These are phyloP conservation scores for Hansfordia pulvinata DNA, from an alignment of 2,329 filamentous ascomycete genomes.

Conservation along the genomic window DNA sequence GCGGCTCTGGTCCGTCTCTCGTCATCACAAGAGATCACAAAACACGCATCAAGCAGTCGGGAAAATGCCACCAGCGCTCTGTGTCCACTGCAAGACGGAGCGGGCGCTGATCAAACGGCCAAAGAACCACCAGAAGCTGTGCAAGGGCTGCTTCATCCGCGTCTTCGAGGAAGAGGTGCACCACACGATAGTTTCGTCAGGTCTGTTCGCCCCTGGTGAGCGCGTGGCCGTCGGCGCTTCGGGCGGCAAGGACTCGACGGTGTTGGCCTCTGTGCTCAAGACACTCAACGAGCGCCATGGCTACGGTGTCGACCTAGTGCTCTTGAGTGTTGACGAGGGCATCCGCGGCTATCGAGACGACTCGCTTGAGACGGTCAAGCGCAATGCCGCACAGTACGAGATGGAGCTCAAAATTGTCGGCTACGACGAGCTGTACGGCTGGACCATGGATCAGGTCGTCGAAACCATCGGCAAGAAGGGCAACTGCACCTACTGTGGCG, in stretches of 20 bases:
- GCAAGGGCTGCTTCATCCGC: constrained; percentile 72
- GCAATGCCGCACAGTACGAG: constrained; percentile 80
- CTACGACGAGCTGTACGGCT: constrained; percentile 88
- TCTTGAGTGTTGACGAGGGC: constrained; percentile 91
- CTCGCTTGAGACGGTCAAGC: constrained; percentile 88
- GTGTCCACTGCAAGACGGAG: constrained; percentile 60
- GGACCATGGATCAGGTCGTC: constrained; percentile 99
- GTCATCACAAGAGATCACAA: too few species aligned
- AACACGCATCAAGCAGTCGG: constrained; percentile 2
- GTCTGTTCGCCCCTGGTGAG: constrained; percentile 75
- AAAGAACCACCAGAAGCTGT: constrained; percentile 90
- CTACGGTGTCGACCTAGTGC: constrained; percentile 73
- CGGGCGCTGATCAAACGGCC: constrained; percentile 84
- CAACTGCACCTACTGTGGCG: constrained; percentile 97
- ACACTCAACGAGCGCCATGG: constrained; percentile 82
- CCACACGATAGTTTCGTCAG: constrained; percentile 71
- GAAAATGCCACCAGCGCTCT: constrained; percentile 63
- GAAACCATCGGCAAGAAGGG: constrained; percentile 94
- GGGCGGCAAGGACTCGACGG: constrained; percentile 94
- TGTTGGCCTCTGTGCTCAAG: constrained; percentile 86
- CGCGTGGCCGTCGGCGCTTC: constrained; percentile 89
- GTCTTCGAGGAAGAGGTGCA: constrained; percentile 91
- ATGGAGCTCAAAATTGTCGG: constrained; percentile 88
- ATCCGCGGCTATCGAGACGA: constrained; percentile 97
- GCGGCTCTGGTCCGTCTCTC: too few species aligned